Evolutionary conservation across 495 filamentous ascomycete species (phyloP).

Genomic region (Hypoxylon lenormandii): DNA sequence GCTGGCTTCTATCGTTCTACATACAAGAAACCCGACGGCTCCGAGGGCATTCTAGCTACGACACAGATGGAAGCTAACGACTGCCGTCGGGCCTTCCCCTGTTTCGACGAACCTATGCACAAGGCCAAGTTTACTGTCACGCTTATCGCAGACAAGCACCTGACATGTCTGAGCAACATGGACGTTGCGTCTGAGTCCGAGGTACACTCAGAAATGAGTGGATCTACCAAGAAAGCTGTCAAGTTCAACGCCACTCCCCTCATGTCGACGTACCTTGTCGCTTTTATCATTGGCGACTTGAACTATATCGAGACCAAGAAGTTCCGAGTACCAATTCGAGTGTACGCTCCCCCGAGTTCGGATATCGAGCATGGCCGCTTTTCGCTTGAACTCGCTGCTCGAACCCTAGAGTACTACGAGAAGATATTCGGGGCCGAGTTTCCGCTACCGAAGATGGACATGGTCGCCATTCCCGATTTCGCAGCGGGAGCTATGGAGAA

Average conservation of each 20-base stretch:
- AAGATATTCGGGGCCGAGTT: conserved; percentile 79
- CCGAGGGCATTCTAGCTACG: conserved; percentile 73
- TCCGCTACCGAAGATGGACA: conserved; percentile 90
- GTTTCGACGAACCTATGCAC: conserved; percentile 81
- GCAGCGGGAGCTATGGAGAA: conserved; percentile 97
- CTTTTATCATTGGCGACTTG: conserved; percentile 80
- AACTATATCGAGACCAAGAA: conserved; percentile 78
- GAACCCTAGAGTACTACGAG: conserved; percentile 77
- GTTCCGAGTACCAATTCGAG: conserved; percentile 79
- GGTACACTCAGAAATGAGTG: conserved; percentile 65
- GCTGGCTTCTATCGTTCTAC: conserved; percentile 84
- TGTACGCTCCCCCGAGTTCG: conserved; percentile 73
- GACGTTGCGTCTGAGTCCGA: conserved; percentile 75
- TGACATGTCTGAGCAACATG: conserved; percentile 86
- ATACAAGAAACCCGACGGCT: conserved; percentile 74
- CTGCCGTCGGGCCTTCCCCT: conserved; percentile 78
- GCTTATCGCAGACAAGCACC: conserved; percentile 75
- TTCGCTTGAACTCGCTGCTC: conserved; percentile 75
- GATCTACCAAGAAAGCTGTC: conserved; percentile 73
- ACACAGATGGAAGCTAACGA: conserved; percentile 88
- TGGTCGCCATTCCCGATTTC: conserved; percentile 97
- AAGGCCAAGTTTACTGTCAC: conserved; percentile 81
- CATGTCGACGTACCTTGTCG: conserved; percentile 83
- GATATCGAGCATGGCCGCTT: conserved; percentile 75
- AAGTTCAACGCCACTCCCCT: conserved; percentile 78